Conservation (phyloP, 805 yeast genomes). For the Yamadazyma insecticola region DNA sequence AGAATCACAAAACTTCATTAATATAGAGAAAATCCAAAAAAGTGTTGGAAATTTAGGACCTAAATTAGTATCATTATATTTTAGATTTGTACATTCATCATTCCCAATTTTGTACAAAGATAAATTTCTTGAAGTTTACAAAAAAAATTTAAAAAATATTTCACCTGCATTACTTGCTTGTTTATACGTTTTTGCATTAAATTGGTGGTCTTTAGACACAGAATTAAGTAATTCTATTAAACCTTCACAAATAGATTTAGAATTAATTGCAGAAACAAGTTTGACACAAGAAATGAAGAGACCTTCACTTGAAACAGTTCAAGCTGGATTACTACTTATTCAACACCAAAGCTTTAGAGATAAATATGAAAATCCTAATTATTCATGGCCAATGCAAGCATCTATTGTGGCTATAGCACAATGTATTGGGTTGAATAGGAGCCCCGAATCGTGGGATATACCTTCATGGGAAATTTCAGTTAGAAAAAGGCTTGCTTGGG, state of each 20-base stretch:
- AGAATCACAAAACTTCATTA: constrained; percentile 21
- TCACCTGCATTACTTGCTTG: constrained; percentile 88
- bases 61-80: constrained; percentile 69
- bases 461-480: constrained; percentile 93
- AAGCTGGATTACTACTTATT: constrained; percentile 74
- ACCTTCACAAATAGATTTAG: constrained; percentile 57
- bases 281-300: constrained; percentile 73
- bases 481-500: constrained; percentile 89
- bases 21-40: constrained; percentile 75
- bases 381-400: constrained; percentile 68
- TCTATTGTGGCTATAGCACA: constrained; percentile 84
- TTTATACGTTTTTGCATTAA: constrained; percentile 79
- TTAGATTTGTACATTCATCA: constrained; percentile 81
- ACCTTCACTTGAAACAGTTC: constrained; percentile 87
- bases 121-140: constrained; percentile 83
- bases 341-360: constrained; percentile 50
- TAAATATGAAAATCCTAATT: constrained; percentile 8
- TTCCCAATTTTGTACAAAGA: constrained; percentile 87
- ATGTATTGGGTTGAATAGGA: constrained; percentile 82
- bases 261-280: constrained; percentile 50
- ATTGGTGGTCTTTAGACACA: constrained; percentile 92
- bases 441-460: constrained; percentile 82
- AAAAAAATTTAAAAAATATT: constrained; percentile 82
- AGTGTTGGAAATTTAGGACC: constrained; percentile 87
- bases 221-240: constrained; percentile 66